These are phyloP conservation scores for Oryza rufipogon DNA, from an alignment of 176 grass and related monocot genomes.

Conservation along the genomic window DNA sequence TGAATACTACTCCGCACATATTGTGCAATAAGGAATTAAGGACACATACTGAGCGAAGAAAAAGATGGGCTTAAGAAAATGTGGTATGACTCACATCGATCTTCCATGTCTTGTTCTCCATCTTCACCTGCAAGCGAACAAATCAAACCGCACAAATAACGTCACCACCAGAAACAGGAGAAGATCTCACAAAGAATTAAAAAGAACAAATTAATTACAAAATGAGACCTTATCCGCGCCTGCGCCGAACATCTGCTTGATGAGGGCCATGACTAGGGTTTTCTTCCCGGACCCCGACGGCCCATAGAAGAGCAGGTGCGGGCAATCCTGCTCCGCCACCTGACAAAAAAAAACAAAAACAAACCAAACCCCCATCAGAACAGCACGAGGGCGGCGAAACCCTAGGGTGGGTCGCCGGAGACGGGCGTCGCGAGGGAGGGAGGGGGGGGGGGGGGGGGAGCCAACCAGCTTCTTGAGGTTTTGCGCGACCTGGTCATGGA, in stretches of 20 bases:
- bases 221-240: constrained; percentile 65
- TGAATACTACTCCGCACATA: not conserved
- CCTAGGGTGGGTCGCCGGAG: constrained; percentile 23
- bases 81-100: constrained; percentile 67
- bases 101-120: constrained; percentile 99
- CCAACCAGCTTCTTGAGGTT: constrained; percentile 89
- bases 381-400: not conserved
- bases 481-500: constrained; percentile 81
- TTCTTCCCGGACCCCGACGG: constrained; percentile 92
- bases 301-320: constrained; percentile 95
- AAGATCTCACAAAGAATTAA: not conserved
- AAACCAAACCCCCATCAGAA: not conserved
- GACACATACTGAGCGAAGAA: not conserved
- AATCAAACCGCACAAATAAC: constrained; percentile 15
- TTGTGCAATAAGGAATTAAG: not conserved
- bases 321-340: constrained; percentile 97
- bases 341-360: not conserved
- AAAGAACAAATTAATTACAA: not conserved
- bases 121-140: constrained; percentile 68
- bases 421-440: not conserved
- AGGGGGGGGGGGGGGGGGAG: not conserved
- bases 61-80: not conserved
- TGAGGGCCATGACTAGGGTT: constrained; percentile 95
- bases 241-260: constrained; percentile 93
- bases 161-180: not conserved